phyloP scores from a whole-genome alignment of 495 filamentous ascomycete species.

The Jackrogersella multiformis region DNA sequence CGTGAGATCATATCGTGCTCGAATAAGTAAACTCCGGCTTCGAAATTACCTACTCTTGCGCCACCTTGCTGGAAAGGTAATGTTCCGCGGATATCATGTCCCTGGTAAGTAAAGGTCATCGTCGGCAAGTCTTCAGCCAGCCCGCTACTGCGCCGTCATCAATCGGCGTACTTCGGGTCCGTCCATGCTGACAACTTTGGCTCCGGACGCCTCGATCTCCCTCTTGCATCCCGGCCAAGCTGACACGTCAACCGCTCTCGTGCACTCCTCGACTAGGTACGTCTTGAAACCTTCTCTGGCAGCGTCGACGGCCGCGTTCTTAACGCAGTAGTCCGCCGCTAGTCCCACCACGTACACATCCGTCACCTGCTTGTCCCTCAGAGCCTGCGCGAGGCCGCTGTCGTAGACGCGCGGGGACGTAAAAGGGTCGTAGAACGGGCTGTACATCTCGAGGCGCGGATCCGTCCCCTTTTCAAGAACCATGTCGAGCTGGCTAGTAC shows the following conservation, averaged over 20 bases:
- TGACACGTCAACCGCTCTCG: conserved; percentile 69
- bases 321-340: conserved; percentile 91
- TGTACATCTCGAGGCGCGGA: conserved; percentile 86
- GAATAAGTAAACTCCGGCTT: neutral
- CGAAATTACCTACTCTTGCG: neutral
- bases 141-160: conserved; percentile 30
- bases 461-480: conserved; percentile 82
- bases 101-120: neutral
- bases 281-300: conserved; percentile 77
- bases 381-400: conserved; percentile 64
- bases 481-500: conserved; percentile 64
- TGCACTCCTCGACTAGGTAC: conserved; percentile 81
- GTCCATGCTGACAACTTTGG: conserved; percentile 55
- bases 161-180: conserved; percentile 54
- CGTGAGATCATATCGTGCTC: neutral
- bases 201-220: conserved; percentile 62
- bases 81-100: neutral
- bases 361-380: conserved; percentile 69
- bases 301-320: conserved; percentile 79
- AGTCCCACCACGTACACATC: conserved; percentile 86
- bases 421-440: conserved; percentile 81
- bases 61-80: neutral
- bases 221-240: conserved; percentile 65
- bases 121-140: neutral
- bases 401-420: conserved; percentile 62